These are phyloP conservation scores for Effrenium voratum DNA, from an alignment of 73 alveolate genomes.

Conservation along the genomic window DNA sequence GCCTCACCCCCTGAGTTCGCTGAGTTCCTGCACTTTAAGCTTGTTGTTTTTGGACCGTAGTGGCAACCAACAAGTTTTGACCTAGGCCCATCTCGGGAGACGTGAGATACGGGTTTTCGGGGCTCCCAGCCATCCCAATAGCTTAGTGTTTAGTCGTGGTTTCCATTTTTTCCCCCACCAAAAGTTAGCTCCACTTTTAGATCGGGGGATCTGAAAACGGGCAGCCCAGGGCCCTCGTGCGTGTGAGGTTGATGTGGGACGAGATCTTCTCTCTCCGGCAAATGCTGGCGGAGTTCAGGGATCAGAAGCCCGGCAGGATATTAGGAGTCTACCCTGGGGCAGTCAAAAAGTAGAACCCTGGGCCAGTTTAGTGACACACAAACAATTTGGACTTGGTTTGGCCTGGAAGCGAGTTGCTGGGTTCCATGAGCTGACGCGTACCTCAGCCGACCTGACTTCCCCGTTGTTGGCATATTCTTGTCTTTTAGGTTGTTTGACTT, in stretches of 20 bases:
- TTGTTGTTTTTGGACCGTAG: no score
- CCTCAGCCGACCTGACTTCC: background rate
- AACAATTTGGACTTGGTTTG: no score
- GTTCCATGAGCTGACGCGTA: background rate
- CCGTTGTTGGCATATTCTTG: background rate
- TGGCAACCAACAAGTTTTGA: no score
- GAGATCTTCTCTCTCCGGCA: slow-evolving; percentile 82
- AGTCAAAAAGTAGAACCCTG: no score
- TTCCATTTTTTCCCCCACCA: background rate
- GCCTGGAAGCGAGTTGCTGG: background rate
- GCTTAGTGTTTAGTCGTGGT: background rate
- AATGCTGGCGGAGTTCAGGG: slow-evolving; percentile 56
- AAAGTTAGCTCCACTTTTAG: no score
- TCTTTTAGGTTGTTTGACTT: background rate
- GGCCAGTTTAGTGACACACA: no score
- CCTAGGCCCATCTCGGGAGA: no score
- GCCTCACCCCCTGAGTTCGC: no score
- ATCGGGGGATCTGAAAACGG: background rate
- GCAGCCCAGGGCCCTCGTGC: background rate
- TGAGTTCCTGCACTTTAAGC: no score
- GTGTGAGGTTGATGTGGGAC: slow-evolving; percentile 81
- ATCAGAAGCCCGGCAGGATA: background rate
- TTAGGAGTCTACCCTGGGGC: no score
- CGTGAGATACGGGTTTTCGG: background rate
- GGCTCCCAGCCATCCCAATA: background rate